Evolutionary conservation across 108 stramenopile genomes (phyloP).

Genomic region (Pseudonitzschia pungens): DNA sequence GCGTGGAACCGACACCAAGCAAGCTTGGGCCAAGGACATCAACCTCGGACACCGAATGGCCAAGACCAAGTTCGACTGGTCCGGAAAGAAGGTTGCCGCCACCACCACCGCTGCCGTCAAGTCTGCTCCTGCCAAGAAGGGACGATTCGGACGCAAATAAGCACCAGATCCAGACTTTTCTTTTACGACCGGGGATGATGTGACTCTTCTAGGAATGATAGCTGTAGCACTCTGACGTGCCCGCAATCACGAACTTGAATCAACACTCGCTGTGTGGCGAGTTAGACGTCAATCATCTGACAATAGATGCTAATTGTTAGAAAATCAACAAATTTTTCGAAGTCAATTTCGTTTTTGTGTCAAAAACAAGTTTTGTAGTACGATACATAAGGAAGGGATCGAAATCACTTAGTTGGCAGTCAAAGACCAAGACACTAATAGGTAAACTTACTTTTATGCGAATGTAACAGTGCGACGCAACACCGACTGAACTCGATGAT

Average conservation of each 20-base stretch:
- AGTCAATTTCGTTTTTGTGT: no score
- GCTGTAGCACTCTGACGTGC: neutral
- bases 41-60: conserved; percentile 59
- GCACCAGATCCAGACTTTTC: neutral
- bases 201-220: neutral
- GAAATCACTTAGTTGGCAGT: no score
- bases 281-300: neutral
- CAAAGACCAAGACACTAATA: no score
- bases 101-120: conserved; percentile 11
- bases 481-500: no score
- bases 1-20: conserved; percentile 57
- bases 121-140: neutral
- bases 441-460: no score
- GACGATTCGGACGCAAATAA: conserved; percentile 11
- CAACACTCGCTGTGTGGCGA: neutral
- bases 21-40: conserved; percentile 47
- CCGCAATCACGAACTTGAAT: neutral
- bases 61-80: conserved; percentile 75
- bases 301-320: no score
- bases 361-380: no score
- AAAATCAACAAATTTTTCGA: no score
- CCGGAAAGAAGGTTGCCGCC: conserved; percentile 30
- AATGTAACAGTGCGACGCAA: no score
- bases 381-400: no score
- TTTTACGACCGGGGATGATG: neutral